Evolutionary conservation across 2,329 filamentous ascomycete species (phyloP).

Genomic region (Aspergillus quadricinctus): DNA sequence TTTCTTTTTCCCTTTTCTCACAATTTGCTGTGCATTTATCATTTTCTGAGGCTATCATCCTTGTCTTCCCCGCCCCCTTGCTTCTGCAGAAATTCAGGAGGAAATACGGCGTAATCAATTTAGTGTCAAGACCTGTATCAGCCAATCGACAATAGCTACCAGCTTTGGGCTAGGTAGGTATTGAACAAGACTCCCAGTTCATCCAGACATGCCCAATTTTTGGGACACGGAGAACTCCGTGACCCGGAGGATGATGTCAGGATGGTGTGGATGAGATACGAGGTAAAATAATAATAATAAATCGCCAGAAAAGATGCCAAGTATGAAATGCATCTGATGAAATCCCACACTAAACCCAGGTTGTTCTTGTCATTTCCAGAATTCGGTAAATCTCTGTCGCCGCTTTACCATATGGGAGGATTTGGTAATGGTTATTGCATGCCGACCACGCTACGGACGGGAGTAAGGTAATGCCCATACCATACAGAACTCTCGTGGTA

Average conservation of each 20-base stretch:
- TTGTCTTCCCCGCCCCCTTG: slow-evolving; percentile 2
- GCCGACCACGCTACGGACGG: neutral
- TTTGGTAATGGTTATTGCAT: neutral
- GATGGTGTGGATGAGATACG: neutral
- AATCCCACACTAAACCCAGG: neutral
- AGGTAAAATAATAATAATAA: neutral
- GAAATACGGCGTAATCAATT: neutral
- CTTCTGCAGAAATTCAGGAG: neutral
- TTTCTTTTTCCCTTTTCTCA: neutral
- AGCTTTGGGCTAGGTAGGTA: neutral
- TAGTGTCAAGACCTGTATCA: neutral
- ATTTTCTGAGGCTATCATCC: slow-evolving; percentile 1
- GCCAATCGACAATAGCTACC: neutral
- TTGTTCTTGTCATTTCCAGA: neutral
- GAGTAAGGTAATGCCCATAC: neutral
- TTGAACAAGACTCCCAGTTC: neutral
- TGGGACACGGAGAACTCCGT: neutral
- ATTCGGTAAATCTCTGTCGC: neutral
- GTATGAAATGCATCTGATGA: neutral
- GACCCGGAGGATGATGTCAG: neutral
- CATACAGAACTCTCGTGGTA: neutral
- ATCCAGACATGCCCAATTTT: neutral
- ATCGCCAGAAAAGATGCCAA: neutral
- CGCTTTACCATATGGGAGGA: neutral
- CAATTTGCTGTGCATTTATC: neutral